Base-by-base conservation (phyloP, 257 asterid genomes). In the Ilex aquifolium region DNA sequence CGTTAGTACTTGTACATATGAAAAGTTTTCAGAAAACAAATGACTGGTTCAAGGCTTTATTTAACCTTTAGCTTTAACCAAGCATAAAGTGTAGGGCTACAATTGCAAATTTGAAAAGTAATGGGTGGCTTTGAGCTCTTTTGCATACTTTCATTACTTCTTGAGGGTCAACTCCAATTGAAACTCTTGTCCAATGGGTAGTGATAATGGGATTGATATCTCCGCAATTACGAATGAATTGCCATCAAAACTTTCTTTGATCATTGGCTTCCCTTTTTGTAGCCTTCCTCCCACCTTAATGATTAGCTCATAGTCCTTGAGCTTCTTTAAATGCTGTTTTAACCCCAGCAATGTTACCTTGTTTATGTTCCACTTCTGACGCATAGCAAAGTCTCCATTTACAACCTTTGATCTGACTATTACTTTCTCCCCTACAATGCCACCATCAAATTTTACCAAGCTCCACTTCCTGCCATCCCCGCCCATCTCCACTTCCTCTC, bases 401-500 rank as follows among this genome's bases (percentile, higher is more conserved):
- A 30, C 64, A 58, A 75, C 82, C 66, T 64, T 51, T 17, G 86
- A 70, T 53, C 69, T 66, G 29, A 75, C 32, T 8, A 51, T 53
- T 10, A 75, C 64, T n/a, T 14, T 69, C 12, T 40, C 60, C 27
- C 73, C 72, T 12, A 15, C 3, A 2, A 60, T 58, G 57, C 59
- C 68, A 62, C 80, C 60, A 31, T 52, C 32, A 44, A 72, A 78
- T 61, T 46, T 70, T 52, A 81, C 72, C 0, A 73, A 56, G 14
- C 81, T 86, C 86, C 88, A 86, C 0, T 57, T 62, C n/a, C 80
- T 82, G 1, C 77, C 88, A 0, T 58, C 61, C 10, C 69, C 70
- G 13, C 81, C 91, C 50, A 75, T 58, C 12, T 84, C 85, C 17
- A 79, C 30, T 40, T 70, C 88, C 13, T 76, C 95, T 1, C 91